Evolutionary conservation across 371 early-diverging fungal genomes (phyloP), one percentile per base, ranked within the genome.

Genomic region (Parasitella parasitica): DNA sequence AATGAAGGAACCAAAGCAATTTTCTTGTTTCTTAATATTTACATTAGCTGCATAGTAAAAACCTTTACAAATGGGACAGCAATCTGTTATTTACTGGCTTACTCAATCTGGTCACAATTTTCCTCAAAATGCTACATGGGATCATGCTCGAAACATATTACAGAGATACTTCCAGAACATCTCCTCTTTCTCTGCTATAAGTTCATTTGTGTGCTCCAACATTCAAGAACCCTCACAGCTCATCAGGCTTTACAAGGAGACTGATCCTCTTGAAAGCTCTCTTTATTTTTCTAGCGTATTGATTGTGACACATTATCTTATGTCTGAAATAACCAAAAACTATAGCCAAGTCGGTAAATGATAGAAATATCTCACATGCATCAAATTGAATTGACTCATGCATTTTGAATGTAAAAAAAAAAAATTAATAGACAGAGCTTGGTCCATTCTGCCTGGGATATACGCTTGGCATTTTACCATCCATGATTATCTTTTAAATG

Each of bases 361-460:
- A 32, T 32, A 8, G 35, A 18, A 12, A 34, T 2, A 0, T 0
- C 18, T 28, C 16, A 30, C 11, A 43, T 15, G 4, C 15, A 4
- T 24, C 11, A 12, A 46, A 32, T 39, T 26, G n/a, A 28, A 15
- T n/a, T 54, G 13, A 16, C 16, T 24, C 24, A 2, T n/a, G n/a
- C n/a, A n/a, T n/a, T n/a, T n/a, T n/a, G n/a, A n/a, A n/a, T n/a
- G n/a, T n/a, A n/a, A n/a, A n/a, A n/a, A n/a, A n/a, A n/a, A n/a
- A n/a, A n/a, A n/a, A n/a, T n/a, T n/a, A 4, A 18, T 24, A 62
- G 92, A 92, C 67, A 78, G 78, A 8, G 70, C 89, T 5, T 91
- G 92, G 92, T 86, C 92, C 24, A 64, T 93, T 54, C 57, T 86
- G 27, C 96, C 96, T 9, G 60, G 67, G 4, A 13, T 84, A 9